A percentile compares a stretch with the other conserved stretches of the same genome.
Conservation (phyloP, 495 filamentous ascomycete genomes). For the Lasiosphaeriaceae sp. region DNA sequence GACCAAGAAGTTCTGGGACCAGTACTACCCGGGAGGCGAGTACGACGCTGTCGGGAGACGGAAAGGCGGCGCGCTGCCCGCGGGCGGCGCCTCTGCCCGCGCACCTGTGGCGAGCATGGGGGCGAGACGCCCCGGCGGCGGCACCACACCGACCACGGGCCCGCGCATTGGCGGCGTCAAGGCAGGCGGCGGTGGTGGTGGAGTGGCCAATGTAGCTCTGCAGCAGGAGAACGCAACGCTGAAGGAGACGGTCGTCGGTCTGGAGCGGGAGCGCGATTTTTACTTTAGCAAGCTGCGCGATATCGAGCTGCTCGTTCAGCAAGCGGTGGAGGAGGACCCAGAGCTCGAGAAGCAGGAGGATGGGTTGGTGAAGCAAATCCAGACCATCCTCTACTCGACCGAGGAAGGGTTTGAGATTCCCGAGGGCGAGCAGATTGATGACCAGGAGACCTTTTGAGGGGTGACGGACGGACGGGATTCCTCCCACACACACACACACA, state of each 20-base stretch:
- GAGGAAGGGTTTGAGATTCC: conserved; percentile 89
- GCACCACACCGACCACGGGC: conserved; percentile 69
- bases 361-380: conserved; percentile 86
- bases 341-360: conserved; percentile 91
- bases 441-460: conserved; percentile 72
- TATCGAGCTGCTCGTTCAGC: conserved; percentile 90
- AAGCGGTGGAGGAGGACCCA: conserved; percentile 83
- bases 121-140: conserved; percentile 51
- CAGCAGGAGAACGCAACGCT: conserved; percentile 76
- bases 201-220: conserved; percentile 60
- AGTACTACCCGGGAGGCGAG: conserved; percentile 92
- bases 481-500: no score
- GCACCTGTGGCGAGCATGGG: conserved; percentile 45
- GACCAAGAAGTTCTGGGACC: conserved; percentile 95
- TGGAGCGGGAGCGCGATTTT: conserved; percentile 94
- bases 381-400: conserved; percentile 94
- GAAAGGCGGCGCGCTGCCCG: conserved; percentile 69
- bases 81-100: conserved; percentile 37
- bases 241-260: conserved; percentile 79
- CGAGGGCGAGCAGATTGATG: conserved; percentile 60
- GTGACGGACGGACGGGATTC: no score
- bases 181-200: conserved; percentile 51
- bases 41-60: conserved; percentile 86
- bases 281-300: conserved; percentile 98
- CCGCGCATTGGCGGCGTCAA: conserved; percentile 45